These are phyloP conservation scores for Fusarium sp. DNA, from an alignment of 2,329 filamentous ascomycete species.

Conservation along the genomic window DNA sequence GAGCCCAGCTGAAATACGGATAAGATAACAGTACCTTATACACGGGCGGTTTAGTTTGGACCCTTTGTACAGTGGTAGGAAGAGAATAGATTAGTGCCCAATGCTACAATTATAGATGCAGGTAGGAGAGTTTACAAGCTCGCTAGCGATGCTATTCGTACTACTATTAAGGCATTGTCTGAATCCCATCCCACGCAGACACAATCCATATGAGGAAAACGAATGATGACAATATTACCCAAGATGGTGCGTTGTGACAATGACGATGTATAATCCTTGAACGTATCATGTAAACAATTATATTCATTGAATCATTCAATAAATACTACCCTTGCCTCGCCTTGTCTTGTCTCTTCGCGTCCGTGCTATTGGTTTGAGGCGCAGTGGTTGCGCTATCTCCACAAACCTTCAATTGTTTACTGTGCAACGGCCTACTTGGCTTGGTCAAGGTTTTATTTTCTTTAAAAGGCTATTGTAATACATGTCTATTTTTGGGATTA, in stretches of 20 bases:
- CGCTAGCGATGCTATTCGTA: neutral
- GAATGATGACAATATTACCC: neutral
- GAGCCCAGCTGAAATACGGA: slow-evolving; percentile 36
- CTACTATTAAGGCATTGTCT: neutral
- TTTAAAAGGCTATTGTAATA: neutral
- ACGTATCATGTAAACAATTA: slow-evolving; percentile 2
- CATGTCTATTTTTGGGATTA: neutral
- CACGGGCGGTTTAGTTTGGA: slow-evolving; percentile 17
- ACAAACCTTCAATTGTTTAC: neutral
- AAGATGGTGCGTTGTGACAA: slow-evolving; percentile 14
- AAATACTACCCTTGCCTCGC: neutral
- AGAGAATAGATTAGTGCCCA: neutral
- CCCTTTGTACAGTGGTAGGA: neutral
- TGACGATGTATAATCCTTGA: slow-evolving; percentile 15
- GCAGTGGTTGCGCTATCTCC: neutral
- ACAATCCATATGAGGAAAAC: neutral
- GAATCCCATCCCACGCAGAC: no score
- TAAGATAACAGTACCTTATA: slow-evolving; percentile 10
- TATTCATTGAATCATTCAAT: neutral
- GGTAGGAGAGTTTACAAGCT: neutral
- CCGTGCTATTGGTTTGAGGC: neutral
- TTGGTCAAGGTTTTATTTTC: neutral
- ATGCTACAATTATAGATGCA: neutral
- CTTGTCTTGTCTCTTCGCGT: slow-evolving; percentile 5
- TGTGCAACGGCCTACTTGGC: neutral